Conservation (phyloP, 306 rosid species). For the Lupinus albus region DNA sequence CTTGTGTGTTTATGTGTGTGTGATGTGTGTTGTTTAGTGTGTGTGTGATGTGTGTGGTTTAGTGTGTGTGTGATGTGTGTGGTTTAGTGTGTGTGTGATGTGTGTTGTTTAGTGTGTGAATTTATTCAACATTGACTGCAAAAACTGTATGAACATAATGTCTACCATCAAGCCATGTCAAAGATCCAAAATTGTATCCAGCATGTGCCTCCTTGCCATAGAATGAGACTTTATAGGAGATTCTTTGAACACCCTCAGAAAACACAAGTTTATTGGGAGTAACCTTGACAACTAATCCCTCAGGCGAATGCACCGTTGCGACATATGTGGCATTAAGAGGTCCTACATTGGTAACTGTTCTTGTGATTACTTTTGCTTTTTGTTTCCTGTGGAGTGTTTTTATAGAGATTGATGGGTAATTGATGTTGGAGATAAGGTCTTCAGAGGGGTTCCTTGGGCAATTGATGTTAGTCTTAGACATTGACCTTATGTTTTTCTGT, state of each 20-base stretch:
- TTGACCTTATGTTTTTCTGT: conserved; percentile 56
- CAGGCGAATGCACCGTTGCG: conserved; percentile 64
- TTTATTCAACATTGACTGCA: conserved; percentile 65
- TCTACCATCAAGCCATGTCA: conserved; percentile 73
- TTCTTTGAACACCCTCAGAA: conserved; percentile 46
- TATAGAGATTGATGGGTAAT: conserved; percentile 90
- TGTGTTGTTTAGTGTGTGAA: conserved; percentile 1
- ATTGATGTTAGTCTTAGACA: conserved; percentile 61
- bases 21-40: not conserved
- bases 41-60: not conserved
- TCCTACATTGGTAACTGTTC: conserved; percentile 87
- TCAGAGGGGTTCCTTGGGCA: conserved; percentile 68
- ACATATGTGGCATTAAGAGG: conserved; percentile 60
- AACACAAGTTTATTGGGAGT: conserved; percentile 66
- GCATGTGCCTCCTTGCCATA: conserved; percentile 56
- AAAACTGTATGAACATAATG: conserved; percentile 71
- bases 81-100: not conserved
- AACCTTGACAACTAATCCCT: conserved; percentile 67
- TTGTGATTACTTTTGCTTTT: conserved; percentile 48
- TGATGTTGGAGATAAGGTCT: conserved; percentile 72
- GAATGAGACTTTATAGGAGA: conserved; percentile 66
- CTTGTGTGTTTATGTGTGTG: conserved; percentile 1
- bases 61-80: not conserved
- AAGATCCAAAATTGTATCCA: conserved; percentile 86
- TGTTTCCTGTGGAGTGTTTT: conserved; percentile 50